Base-by-base conservation (phyloP, 2,329 filamentous ascomycete species). In the Calonectria naviculata region DNA sequence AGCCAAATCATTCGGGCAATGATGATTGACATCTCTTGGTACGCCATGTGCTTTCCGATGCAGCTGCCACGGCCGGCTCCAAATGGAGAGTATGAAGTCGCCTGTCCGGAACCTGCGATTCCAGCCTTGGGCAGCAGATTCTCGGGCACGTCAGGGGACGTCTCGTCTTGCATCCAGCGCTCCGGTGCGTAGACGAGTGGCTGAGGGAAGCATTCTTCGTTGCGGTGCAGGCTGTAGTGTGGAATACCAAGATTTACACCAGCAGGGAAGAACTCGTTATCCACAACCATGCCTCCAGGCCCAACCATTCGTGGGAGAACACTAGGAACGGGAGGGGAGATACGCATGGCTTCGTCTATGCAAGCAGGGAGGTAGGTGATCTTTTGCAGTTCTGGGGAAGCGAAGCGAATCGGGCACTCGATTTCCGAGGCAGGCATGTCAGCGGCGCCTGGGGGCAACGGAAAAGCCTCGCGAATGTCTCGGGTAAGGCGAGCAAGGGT, bases 1-100 rank as follows among this genome's bases (percentile, higher is more conserved):
- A 64, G 42, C 42, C 42, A 64, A 10, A 64, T 17, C 61, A 64
- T 49, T 5, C 42, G 29, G 12, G 61, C 61, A 26, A 64, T 49
- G 17, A 49, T 52, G 21, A 49, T 49, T 19, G 44, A 49, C 61
- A 64, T 64, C 29, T 64, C 61, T 24, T 49, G 42, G 31, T 64
- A 64, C 15, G 61, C 61, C 61, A 64, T 64, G 61, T 64, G 29
- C 44, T 64, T 64, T 38, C 42, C 61, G 13, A 64, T 64, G 44
- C 61, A 64, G 31, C 61, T 49, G 21, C 61, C 21, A 17, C 42
- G 61, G 8, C 61, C 61, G 7, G 44, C 21, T 15, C 42, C 42
- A 15, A 64, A 64, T 17, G 61, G 61, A 47, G 61, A 49, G 28
- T 49, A 64, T 2, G 61, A 61, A 12, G n/a, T 12, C 6, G 56